phyloP scores from a whole-genome alignment of 192 early-diverging fungal species.

The Backusella liffmaniae region DNA sequence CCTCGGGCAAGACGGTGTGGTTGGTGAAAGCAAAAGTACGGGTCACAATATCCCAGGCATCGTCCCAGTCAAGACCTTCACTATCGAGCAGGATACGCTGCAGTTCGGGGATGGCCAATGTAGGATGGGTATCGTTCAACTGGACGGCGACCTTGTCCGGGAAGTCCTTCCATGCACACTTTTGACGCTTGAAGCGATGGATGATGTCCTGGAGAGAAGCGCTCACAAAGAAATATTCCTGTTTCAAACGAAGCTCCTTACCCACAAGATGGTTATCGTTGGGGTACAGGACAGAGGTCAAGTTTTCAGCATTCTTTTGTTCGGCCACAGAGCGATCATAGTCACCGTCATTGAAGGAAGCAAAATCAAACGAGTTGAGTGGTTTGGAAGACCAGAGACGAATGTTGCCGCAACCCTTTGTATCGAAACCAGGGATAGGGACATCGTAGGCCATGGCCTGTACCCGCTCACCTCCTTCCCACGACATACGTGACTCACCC shows the following conservation, averaged over 20 bases:
- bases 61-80: constrained; percentile 90
- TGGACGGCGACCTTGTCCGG: constrained; percentile 93
- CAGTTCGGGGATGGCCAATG: constrained; percentile 93
- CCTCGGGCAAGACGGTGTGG: constrained; percentile 98
- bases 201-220: constrained; percentile 87
- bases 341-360: constrained; percentile 84
- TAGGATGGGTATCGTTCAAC: constrained; percentile 98
- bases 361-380: constrained; percentile 82
- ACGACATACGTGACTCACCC: constrained; percentile 62
- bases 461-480: constrained; percentile 86
- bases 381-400: constrained; percentile 97
- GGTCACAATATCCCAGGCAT: constrained; percentile 88
- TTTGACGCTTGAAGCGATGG: constrained; percentile 90
- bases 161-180: constrained; percentile 83
- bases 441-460: constrained; percentile 96
- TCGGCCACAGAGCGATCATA: constrained; percentile 91
- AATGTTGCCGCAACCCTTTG: constrained; percentile 95
- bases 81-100: constrained; percentile 93
- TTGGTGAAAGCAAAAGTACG: constrained; percentile 96
- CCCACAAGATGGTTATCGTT: constrained; percentile 98
- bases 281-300: constrained; percentile 94
- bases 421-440: constrained; percentile 93
- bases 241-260: constrained; percentile 95
- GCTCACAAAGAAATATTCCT: constrained; percentile 96
- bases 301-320: constrained; percentile 89